Conservation (phyloP, 2,329 filamentous ascomycete species). For the Bipolaris cookei region DNA sequence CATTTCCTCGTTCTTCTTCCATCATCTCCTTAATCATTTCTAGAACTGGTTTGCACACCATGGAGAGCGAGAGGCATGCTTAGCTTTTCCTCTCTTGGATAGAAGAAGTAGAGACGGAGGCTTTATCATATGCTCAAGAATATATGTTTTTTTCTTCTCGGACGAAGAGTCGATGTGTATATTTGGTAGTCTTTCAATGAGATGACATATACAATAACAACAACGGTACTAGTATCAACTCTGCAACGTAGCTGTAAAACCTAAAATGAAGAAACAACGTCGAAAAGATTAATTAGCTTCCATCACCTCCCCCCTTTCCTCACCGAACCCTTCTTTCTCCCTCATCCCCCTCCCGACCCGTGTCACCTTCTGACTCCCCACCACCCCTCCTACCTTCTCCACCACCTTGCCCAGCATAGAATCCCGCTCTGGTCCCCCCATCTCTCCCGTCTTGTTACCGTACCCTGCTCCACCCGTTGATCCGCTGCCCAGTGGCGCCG, state of each 20-base stretch:
- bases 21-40: not conserved
- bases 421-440: conserved; percentile 38
- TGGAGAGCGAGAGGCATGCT: not conserved
- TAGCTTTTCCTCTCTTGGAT: conserved; percentile 2
- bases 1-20: not conserved
- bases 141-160: not conserved
- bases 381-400: conserved; percentile 62
- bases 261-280: not conserved
- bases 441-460: conserved; percentile 49
- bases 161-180: not conserved
- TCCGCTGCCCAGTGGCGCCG: conserved; percentile 38
- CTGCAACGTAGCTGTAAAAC: not conserved
- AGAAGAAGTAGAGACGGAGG: not conserved
- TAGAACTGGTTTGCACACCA: not conserved
- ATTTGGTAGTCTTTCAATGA: not conserved
- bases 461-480: conserved; percentile 46
- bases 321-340: conserved; percentile 36
- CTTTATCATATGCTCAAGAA: not conserved
- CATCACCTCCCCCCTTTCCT: not conserved
- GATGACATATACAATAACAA: too few relatives aligned
- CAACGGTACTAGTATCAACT: not conserved
- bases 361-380: conserved; percentile 57
- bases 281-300: not conserved
- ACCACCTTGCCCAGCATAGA: conserved; percentile 63
- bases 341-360: conserved; percentile 61